Base-by-base conservation (phyloP, 352 stramenopile species). In the Globisporangium nagaii region DNA sequence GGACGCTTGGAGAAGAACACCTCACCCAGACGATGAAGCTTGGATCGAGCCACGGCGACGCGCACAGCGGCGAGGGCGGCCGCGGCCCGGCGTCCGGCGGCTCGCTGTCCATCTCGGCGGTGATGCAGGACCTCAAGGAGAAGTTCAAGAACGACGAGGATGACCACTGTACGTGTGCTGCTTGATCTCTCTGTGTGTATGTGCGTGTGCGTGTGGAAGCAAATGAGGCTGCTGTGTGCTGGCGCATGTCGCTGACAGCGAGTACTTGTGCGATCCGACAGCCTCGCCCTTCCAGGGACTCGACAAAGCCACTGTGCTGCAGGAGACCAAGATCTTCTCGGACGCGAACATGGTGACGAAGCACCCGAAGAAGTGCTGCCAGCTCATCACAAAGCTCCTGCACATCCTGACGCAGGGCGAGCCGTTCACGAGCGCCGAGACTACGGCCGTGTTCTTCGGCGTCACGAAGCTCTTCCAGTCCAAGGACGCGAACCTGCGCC, bases 381-480 rank as follows among this genome's bases (percentile, higher is more conserved):
- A 98, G 68, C 88, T 99, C 48, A 99, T 99, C 76, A 98, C 97
- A 19, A 98, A 99, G 73, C 71, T 99, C 48, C 85, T 99, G 52
- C 96, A 99, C 65, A 88, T 99, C 25, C 78, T 99, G 46, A 98
- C 97, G 28, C 96, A 98, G 59, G 97, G 97, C 15, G 96, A 99
- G 62, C 96, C 92, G 30, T 96, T 99, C 50, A 97, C 86, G 12
- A 94, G 75, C 34, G 88, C 84, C 9, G 97, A 99, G 68, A 97
- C 95, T 3, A 98, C 92, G 0, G 96, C 98, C 28, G 97, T 99
- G 17, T 99, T 99, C 71, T 99, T 99, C 58, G 97, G 95, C 15
- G 96, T 99, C 12, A 99, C 97, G 2, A 99, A 99, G 81, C 88
- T 99, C 19, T 99, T 99, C 71, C 97, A 99, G 85, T 98, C 83